A percentile compares a stretch with the other conserved stretches of the same genome.
phyloP scores from a whole-genome alignment of 495 filamentous ascomycete genomes.

The Pseudoneurospora amorphoporcata region DNA sequence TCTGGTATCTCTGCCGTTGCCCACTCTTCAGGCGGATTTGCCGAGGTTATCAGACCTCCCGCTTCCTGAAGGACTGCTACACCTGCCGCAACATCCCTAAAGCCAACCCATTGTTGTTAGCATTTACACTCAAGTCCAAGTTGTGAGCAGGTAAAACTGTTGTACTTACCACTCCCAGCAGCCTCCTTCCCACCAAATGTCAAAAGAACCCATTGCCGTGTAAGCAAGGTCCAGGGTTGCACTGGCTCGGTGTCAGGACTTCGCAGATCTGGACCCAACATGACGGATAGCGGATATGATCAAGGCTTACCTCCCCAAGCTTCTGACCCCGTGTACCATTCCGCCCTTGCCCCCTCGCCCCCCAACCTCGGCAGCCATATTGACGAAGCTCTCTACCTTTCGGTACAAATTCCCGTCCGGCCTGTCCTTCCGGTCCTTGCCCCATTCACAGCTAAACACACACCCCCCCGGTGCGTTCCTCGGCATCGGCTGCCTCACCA shows the following conservation, averaged over 20 bases:
- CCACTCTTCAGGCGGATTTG: constrained; percentile 49
- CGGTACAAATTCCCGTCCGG: constrained; percentile 52
- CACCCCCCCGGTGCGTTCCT: constrained; percentile 53
- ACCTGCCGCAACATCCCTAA: constrained; percentile 67
- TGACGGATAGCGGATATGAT: constrained; percentile 1
- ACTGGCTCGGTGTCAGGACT: constrained; percentile 13
- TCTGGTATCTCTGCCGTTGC: constrained; percentile 46
- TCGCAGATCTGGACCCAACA: not conserved
- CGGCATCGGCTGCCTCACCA: constrained; percentile 49
- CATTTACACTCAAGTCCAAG: not conserved
- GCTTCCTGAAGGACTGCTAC: constrained; percentile 70
- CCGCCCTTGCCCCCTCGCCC: constrained; percentile 51
- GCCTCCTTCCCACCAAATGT: constrained; percentile 78
- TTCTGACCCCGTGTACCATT: constrained; percentile 73
- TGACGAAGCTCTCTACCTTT: constrained; percentile 60
- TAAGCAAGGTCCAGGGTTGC: constrained; percentile 69
- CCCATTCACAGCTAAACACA: constrained; percentile 62
- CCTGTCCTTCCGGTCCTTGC: constrained; percentile 55
- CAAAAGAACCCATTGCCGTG: constrained; percentile 59
- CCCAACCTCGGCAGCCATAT: constrained; percentile 55
- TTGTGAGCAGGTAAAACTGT: not conserved
- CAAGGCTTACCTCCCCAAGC: constrained; percentile 38
- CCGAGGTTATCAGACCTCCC: constrained; percentile 55
- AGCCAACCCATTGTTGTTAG: not conserved
- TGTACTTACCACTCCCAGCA: constrained; percentile 59